Evolutionary conservation across 306 rosid genomes (phyloP), one percentile per base, ranked within the genome.

Genomic region (Inga oerstediana): DNA sequence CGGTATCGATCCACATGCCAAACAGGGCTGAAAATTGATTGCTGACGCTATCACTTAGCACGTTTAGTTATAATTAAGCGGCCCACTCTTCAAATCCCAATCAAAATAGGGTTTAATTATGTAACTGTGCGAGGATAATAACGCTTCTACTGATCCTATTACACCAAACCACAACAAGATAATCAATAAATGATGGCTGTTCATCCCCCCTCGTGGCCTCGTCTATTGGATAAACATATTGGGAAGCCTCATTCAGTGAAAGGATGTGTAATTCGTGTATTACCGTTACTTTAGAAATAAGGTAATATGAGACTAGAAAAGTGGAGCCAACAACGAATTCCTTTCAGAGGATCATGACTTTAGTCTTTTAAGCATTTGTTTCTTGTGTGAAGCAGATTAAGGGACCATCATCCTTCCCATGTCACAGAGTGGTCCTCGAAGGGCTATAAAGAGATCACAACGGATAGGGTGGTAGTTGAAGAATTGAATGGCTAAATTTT

Each of bases 401-500:
- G 41, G 59, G 76, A 72, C 39, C 58, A 24, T 41, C 30, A 27
- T 52, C 17, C 37, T 35, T 16, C 37, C 7, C 16, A 4, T 64
- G 12, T 72, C 76, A 45, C 22, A 16, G 52, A 72, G 77, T 72
- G 77, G 77, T 72, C 77, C 59, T 68, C 1, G 24, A 70, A 41
- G 72, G 49, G 74, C 45, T 35, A 67, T 44, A 10, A 20, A 72
- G 76, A 72, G 7, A 56, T 20, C 27, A 56, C n/a, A 7, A 32
- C 27, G 62, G 62, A 49, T 15, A 49, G 78, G 45, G 62, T 73
- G 46, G 87, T 79, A 2, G 84, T 80, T 84, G 78, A 68, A 41
- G 58, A 58, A 71, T 75, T 75, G 78, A 80, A 75, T 84, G 80
- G 80, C 65, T 72, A 19, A 75, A 74, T 59, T n/a, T 10, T 64